Base-by-base conservation (phyloP, 2,329 filamentous ascomycete genomes). In the Pezicula neosporulosa region DNA sequence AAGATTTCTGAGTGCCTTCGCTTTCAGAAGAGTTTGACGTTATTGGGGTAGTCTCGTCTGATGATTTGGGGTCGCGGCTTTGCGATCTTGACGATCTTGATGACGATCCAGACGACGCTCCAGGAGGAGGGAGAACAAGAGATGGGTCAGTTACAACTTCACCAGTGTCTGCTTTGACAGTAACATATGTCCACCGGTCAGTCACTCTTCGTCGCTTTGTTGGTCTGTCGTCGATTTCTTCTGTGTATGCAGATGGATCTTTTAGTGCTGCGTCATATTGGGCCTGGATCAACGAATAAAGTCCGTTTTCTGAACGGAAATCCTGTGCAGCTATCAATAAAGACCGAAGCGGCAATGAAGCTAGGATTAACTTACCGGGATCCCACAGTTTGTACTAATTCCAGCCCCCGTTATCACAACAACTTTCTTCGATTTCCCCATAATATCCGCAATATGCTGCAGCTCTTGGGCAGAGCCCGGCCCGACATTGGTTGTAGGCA, bases 331-430 rank as follows among this genome's bases (percentile, higher is more conserved):
- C 56, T 47, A 56, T 60, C 47, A 52, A 12, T 35, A 49, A 51
- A 33, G 33, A 45, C 47, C n/a, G 15, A 6, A 37, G 27, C 27
- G 8, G 6, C 33, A 16, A 21, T 16, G n/a, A 4, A 21, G 2
- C 16, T n/a, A 9, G 21, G 13, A 33, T 39, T 12, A 8, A 66
- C 78, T 63, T 73, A 89, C 86, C 47, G 86, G 86, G 63, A 89
- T 89, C 50, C 86, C 86, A 56, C 84, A 88, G 65, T 88, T 89
- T 47, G 86, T 89, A 64, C 84, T 87, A 63, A 89, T 89, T 48
- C 86, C 86, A 45, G 86, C 86, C 46, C 86, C 86, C 0, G 86
- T 89, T 30, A 89, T 75, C 18, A 89, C 81, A 8, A 89, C 77
- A n/a, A 88, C 77, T 65, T 87, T 89, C 55, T 78, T 80, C 10